Evolutionary conservation across 345 rosid genomes (phyloP), one percentile per base, ranked within the genome.

Genomic region (Conringia planisiliqua): DNA sequence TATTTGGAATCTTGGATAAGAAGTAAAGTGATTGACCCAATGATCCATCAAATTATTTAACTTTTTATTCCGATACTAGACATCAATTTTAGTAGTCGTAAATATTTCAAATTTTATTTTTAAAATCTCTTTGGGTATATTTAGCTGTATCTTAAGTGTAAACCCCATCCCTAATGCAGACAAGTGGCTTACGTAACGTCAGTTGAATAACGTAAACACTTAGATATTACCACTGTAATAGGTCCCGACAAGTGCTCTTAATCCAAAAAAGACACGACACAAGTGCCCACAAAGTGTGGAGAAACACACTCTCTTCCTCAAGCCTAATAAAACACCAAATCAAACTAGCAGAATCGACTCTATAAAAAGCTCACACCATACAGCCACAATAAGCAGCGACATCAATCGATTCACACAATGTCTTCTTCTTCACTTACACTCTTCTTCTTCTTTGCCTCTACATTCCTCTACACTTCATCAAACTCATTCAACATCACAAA

Each of bases 401-500:
- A 61, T 48, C 59, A 55, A 30, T 10, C 26, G 1, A 73, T 14
- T 52, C 10, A 66, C 51, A 59, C 32, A 24, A 57, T 60, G 79
- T 60, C 79, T 68, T 59, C 62, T 40, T 69, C 76, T 51, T 52
- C 70, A 52, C 35, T 2, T 69, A 54, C 66, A 38, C 17, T 62
- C 56, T 71, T 67, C 71, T 78, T 65, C 42, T 46, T 60, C 26
- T 46, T 66, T 38, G 75, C 68, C 48, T 84, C 26, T 13, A 78
- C 4, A 27, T 80, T 75, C 62, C 83, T 61, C 47, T 50, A 20
- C 36, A 69, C 51, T 66, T 14, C 78, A 20, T 61, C 61, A 39
- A 11, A 78, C 14, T 81, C 88, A 62, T 88, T 87, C 84, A 90
- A 93, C 83, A 88, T 89, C 78, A 87, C 89, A 52, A 82, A 78